Evolutionary conservation across 805 yeast genomes (phyloP), one percentile per base, ranked within the genome.

Genomic region (Torulaspora delbrueckii): DNA sequence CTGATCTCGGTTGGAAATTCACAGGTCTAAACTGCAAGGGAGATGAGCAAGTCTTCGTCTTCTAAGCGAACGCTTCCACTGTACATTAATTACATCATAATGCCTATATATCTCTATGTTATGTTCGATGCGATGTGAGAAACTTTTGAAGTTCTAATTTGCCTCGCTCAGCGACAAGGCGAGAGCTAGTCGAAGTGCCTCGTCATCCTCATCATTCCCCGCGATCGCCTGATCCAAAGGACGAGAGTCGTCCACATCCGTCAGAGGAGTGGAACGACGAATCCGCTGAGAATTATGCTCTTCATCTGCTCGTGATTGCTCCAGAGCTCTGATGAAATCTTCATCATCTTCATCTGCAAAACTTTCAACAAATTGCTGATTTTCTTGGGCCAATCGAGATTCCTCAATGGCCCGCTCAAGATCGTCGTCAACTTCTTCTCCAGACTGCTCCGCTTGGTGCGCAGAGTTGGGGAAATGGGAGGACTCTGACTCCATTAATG

Each of bases 31-130:
- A 70, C 46, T 71, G 77, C 6, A 63, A 66, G 35, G 73, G 76
- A n/a, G 70, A 69, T 36, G 79, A 75, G 53, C 79, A 76, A 60
- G 80, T 79, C n/a, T 79, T 78, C 57, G 74, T 80, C 53, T 79
- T 79, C 52, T 78, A 60, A 60, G 4, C 8, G 25, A 25, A 13
- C 30, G 13, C 25, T 12, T 40, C 22, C 37, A 16, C 18, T 31
- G 25, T 40, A 16, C 37, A 40, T 40, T 30, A 34, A 30, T 32
- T 40, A 40, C 37, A 27, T 40, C 13, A 19, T 13, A 24, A 40
- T 34, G 43, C 19, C 24, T 40, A 37, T 35, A 27, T 37, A 36
- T 18, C 27, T 37, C 28, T 31, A 34, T 30, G 30, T 10, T 28
- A 14, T 34, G 30, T 25, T 19, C 37, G 35, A 14, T 31, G 33